phyloP scores from a whole-genome alignment of 176 grass and related monocot species.

The Miscanthus lutarioriparius region DNA sequence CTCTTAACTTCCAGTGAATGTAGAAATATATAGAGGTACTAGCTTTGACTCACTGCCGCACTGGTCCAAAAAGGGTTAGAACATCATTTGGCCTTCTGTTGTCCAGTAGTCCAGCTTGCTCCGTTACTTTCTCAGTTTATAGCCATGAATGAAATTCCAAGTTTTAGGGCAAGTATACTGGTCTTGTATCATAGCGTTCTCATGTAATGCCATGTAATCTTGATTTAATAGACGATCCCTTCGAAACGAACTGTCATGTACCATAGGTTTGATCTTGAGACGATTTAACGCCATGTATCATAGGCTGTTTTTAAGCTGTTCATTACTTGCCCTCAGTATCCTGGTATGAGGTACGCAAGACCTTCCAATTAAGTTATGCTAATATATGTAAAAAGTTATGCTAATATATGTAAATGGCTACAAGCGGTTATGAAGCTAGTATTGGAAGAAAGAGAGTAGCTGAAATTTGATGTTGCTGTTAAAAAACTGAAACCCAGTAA shows the following conservation, averaged over 20 bases:
- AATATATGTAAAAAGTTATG: too few species aligned
- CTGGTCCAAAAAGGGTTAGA: not conserved
- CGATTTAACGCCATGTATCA: not conserved
- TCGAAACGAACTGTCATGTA: not conserved
- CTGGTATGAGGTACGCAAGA: not conserved
- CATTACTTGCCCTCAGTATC: not conserved
- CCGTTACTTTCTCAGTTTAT: not conserved
- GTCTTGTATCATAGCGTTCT: not conserved
- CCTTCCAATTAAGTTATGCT: not conserved
- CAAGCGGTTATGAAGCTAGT: not conserved
- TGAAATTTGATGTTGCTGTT: not conserved
- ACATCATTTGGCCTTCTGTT: not conserved
- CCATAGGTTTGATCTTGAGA: not conserved
- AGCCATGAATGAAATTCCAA: not conserved
- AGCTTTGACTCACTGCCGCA: not conserved
- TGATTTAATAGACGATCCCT: not conserved
- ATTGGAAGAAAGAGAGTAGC: not conserved
- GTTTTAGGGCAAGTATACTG: not conserved
- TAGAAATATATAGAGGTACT: conserved; percentile 1
- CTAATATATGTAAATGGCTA: not conserved
- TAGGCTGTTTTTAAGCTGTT: not conserved
- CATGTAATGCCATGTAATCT: not conserved
- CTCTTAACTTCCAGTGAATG: conserved; percentile 22
- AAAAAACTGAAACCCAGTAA: too few species aligned
- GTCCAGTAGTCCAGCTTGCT: not conserved